A percentile compares a stretch with the other conserved stretches of the same genome.
Evolutionary conservation across 495 filamentous ascomycete species (phyloP).

Genomic region (Acidiella bohemica): DNA sequence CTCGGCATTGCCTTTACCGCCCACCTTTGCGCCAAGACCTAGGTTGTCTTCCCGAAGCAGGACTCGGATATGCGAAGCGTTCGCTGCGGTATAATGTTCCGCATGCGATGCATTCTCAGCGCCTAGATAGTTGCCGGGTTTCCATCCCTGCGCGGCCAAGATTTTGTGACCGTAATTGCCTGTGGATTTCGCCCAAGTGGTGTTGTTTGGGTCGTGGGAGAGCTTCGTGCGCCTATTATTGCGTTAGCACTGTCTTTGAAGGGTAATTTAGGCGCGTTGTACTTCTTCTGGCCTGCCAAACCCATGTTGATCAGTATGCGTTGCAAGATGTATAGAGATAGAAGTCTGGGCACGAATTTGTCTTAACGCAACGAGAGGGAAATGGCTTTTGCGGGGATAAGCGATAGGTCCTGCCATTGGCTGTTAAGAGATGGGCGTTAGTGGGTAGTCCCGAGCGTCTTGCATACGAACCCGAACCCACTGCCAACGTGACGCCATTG

Average conservation of each 20-base stretch:
- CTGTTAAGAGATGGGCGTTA: no score
- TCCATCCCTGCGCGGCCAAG: slow-evolving; percentile 78
- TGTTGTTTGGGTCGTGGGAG: slow-evolving; percentile 85
- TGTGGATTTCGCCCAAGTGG: slow-evolving; percentile 72
- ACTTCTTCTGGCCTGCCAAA: slow-evolving; percentile 20
- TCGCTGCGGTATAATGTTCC: slow-evolving; percentile 59
- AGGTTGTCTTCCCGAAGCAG: slow-evolving; percentile 76
- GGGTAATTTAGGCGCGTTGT: background rate
- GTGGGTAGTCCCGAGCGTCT: no score
- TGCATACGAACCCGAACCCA: no score
- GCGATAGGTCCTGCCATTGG: no score
- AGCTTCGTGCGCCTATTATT: slow-evolving; percentile 59
- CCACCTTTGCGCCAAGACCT: slow-evolving; percentile 63
- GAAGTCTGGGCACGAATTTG: no score
- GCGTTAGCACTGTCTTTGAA: slow-evolving; percentile 1
- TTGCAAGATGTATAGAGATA: background rate
- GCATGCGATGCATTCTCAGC: slow-evolving; percentile 57
- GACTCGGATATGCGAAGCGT: slow-evolving; percentile 64
- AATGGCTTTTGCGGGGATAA: no score
- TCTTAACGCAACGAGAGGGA: no score
- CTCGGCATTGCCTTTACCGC: slow-evolving; percentile 46
- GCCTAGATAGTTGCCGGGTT: slow-evolving; percentile 67
- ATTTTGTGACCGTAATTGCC: slow-evolving; percentile 74
- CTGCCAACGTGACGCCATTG: no score
- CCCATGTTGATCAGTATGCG: slow-evolving; percentile 20